Evolutionary conservation across 495 filamentous ascomycete genomes (phyloP).

Genomic region (Tuber calosporum): DNA sequence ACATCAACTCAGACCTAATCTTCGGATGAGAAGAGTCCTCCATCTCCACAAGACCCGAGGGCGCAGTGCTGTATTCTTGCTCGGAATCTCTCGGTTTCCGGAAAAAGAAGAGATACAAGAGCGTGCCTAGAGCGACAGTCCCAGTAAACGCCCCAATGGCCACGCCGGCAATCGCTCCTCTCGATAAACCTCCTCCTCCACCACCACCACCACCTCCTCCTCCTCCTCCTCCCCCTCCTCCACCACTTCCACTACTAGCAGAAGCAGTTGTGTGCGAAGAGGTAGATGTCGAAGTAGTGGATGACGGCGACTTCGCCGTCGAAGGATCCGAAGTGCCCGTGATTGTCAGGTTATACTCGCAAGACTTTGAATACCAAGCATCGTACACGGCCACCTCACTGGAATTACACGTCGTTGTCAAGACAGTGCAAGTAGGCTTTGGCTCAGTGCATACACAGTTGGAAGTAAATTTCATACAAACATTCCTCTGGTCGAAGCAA

Average conservation of each 20-base stretch:
- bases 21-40: neutral
- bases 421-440: neutral
- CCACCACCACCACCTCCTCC: neutral
- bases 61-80: neutral
- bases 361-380: conserved; percentile 7
- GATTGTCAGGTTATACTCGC: conserved; percentile 3
- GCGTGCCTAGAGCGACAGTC: neutral
- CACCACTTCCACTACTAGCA: neutral
- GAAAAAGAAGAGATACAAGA: neutral
- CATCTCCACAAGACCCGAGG: neutral
- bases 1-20: neutral
- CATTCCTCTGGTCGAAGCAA: neutral
- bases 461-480: conserved; percentile 8
- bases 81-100: neutral
- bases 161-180: neutral
- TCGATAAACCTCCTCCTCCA: neutral
- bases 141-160: neutral
- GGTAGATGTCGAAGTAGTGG: neutral
- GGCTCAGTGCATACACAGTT: conserved; percentile 14
- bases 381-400: neutral
- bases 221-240: neutral
- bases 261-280: neutral
- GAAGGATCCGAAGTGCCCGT: neutral
- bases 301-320: neutral
- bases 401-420: neutral